A percentile compares a stretch with the other conserved stretches of the same genome.
phyloP scores from a whole-genome alignment of 2,329 filamentous ascomycete genomes.

The Monascus ruber region DNA sequence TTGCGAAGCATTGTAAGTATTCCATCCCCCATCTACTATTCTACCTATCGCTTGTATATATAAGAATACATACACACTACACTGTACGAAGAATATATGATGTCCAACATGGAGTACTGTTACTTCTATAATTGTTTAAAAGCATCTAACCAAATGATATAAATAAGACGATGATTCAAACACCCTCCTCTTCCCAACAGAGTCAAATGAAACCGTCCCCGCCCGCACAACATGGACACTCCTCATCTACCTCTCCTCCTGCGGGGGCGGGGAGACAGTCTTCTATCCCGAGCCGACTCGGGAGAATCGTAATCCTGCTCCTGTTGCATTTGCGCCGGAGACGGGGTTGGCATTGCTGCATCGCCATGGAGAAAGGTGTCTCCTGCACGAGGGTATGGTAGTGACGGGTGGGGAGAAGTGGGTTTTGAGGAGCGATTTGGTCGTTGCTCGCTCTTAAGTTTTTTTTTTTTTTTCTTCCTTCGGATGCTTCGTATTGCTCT shows the following conservation, averaged over 20 bases:
- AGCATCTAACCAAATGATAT: neutral
- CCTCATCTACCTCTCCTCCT: constrained; percentile 77
- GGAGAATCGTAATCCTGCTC: constrained; percentile 41
- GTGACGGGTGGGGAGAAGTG: constrained; percentile 77
- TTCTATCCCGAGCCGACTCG: constrained; percentile 62
- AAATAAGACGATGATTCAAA: constrained; percentile 75
- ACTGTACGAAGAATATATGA: no score
- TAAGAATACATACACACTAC: neutral
- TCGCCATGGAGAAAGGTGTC: constrained; percentile 77
- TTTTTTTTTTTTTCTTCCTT: neutral
- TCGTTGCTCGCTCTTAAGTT: constrained; percentile 26
- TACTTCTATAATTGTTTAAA: no score
- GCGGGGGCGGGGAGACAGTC: constrained; percentile 76
- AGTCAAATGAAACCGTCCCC: constrained; percentile 28
- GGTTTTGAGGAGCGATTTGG: constrained; percentile 74
- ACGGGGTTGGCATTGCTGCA: constrained; percentile 80
- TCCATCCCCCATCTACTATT: constrained; percentile 1
- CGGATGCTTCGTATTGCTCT: no score
- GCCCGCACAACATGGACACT: constrained; percentile 83
- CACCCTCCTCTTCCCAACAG: constrained; percentile 46
- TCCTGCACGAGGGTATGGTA: constrained; percentile 77
- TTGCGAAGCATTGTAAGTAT: constrained; percentile 76
- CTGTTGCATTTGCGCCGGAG: constrained; percentile 62
- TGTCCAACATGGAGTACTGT: no score
- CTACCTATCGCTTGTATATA: neutral